Percentiles rank a stretch among this genome's conserved stretches.
phyloP scores from a whole-genome alignment of 2,329 filamentous ascomycete genomes.

The Amauroascus niger region DNA sequence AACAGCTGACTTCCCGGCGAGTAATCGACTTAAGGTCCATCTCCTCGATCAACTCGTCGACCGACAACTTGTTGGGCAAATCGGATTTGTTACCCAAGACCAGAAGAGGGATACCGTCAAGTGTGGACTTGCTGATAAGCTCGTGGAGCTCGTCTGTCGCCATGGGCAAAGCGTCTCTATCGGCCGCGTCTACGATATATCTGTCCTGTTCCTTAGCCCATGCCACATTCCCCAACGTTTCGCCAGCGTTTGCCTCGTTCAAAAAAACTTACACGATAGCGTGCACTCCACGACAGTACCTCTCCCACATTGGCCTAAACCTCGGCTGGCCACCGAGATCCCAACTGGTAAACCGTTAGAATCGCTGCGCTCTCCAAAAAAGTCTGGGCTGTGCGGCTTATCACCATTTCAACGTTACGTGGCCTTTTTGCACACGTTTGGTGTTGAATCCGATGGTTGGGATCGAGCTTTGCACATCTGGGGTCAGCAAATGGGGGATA shows the following conservation, averaged over 20 bases:
- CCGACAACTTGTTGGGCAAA: slow-evolving; percentile 76
- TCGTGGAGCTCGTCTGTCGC: slow-evolving; percentile 89
- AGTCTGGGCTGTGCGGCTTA: not conserved
- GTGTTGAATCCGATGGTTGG: slow-evolving; percentile 99
- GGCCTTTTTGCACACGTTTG: slow-evolving; percentile 94
- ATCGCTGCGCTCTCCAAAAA: slow-evolving; percentile 13
- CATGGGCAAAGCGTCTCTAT: slow-evolving; percentile 66
- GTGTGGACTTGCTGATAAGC: slow-evolving; percentile 70
- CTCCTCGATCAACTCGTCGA: slow-evolving; percentile 90
- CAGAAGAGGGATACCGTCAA: slow-evolving; percentile 83
- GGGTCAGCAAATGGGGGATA: slow-evolving; percentile 10
- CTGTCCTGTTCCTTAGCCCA: slow-evolving; percentile 31
- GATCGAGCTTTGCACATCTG: slow-evolving; percentile 60
- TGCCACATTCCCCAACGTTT: not conserved
- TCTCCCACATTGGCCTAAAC: slow-evolving; percentile 98
- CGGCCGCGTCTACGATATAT: slow-evolving; percentile 95
- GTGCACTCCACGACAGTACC: slow-evolving; percentile 94
- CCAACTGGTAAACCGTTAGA: slow-evolving; percentile 51
- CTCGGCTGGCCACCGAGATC: slow-evolving; percentile 93
- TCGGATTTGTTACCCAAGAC: slow-evolving; percentile 98
- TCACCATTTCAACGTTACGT: slow-evolving; percentile 92
- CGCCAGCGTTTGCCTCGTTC: not conserved
- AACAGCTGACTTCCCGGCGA: slow-evolving; percentile 92
- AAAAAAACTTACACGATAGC: slow-evolving; percentile 62
- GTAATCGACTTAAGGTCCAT: slow-evolving; percentile 83